These are phyloP conservation scores for Blastocystis sp. DNA, from an alignment of 352 stramenopile species.

Conservation along the genomic window DNA sequence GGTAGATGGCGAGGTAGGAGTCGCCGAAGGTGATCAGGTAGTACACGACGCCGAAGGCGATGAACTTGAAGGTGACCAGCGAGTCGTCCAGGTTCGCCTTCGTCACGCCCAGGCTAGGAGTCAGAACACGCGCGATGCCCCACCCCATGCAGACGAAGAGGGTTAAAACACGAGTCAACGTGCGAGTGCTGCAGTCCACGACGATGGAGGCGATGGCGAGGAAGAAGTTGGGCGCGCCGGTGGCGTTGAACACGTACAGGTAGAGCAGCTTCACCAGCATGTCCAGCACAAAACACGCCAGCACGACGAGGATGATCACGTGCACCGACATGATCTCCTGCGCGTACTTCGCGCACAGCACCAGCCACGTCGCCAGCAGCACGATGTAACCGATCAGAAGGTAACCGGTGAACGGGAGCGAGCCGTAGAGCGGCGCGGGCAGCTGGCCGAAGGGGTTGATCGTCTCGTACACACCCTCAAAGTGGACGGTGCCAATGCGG, in stretches of 20 bases:
- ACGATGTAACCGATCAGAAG: conserved; percentile 1
- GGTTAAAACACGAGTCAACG: conserved; percentile 30
- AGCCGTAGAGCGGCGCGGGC: conserved; percentile 16
- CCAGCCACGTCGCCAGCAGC: conserved; percentile 2
- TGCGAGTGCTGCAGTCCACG: conserved; percentile 29
- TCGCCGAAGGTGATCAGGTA: conserved; percentile 49
- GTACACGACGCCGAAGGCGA: conserved; percentile 31
- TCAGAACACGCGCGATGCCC: neutral
- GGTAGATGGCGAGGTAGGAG: conserved; percentile 42
- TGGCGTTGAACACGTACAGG: conserved; percentile 12
- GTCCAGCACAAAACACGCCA: conserved; percentile 34
- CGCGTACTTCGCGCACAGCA: conserved; percentile 16
- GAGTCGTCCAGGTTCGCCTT: conserved; percentile 35
- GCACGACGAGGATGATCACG: conserved; percentile 26
- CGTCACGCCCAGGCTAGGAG: conserved; percentile 60
- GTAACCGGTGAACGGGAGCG: conserved; percentile 12
- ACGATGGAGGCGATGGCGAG: conserved; percentile 21
- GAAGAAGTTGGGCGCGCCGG: conserved; percentile 4
- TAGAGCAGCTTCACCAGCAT: neutral
- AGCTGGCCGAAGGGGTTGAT: conserved; percentile 46
- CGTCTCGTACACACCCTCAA: conserved; percentile 11
- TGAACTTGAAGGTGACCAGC: conserved; percentile 42
- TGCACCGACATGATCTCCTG: conserved; percentile 50
- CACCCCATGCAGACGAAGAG: conserved; percentile 64
- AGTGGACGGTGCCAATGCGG: conserved; percentile 9